These are phyloP conservation scores for Herpetomonas samuelpessoai DNA, from an alignment of 208 protist genomes.

Conservation along the genomic window DNA sequence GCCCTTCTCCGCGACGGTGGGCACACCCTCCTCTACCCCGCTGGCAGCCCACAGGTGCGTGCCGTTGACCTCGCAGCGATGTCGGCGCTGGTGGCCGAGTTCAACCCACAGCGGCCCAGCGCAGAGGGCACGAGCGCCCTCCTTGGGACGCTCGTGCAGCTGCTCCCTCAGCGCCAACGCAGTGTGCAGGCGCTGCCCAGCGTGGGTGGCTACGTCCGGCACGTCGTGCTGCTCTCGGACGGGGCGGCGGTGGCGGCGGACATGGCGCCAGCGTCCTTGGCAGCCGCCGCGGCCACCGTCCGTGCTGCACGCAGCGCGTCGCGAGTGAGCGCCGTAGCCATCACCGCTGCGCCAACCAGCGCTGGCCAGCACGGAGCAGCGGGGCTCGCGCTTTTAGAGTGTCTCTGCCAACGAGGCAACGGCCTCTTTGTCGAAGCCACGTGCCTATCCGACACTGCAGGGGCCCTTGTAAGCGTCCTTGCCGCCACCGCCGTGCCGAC, in stretches of 20 bases:
- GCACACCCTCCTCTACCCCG: slow-evolving; percentile 17
- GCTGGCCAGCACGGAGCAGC: neutral
- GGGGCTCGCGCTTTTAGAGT: slow-evolving; percentile 38
- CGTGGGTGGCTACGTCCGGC: slow-evolving; percentile 50
- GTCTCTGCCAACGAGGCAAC: slow-evolving; percentile 40
- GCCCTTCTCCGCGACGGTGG: slow-evolving; percentile 15
- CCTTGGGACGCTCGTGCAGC: slow-evolving; percentile 28
- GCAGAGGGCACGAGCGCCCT: slow-evolving; percentile 26
- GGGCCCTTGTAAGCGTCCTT: slow-evolving; percentile 34
- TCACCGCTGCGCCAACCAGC: slow-evolving; percentile 13
- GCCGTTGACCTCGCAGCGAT: slow-evolving; percentile 14
- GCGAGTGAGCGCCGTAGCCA: slow-evolving; percentile 55
- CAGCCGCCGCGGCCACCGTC: slow-evolving; percentile 27
- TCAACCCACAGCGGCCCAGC: slow-evolving; percentile 15
- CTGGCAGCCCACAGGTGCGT: slow-evolving; percentile 18
- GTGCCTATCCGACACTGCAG: slow-evolving; percentile 12
- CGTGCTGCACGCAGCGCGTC: slow-evolving; percentile 14
- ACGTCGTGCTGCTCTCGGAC: slow-evolving; percentile 69
- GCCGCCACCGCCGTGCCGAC: slow-evolving; percentile 45
- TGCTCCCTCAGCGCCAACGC: slow-evolving; percentile 10
- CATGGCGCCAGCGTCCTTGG: slow-evolving; percentile 7
- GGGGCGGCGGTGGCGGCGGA: slow-evolving; percentile 8
- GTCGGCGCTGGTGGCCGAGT: slow-evolving; percentile 11
- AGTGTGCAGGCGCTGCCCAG: neutral
- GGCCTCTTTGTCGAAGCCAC: slow-evolving; percentile 33